Percentiles rank a stretch among this genome's conserved stretches.
These are phyloP conservation scores for Psidium guajava DNA, from an alignment of 345 rosid genomes.

Conservation along the genomic window DNA sequence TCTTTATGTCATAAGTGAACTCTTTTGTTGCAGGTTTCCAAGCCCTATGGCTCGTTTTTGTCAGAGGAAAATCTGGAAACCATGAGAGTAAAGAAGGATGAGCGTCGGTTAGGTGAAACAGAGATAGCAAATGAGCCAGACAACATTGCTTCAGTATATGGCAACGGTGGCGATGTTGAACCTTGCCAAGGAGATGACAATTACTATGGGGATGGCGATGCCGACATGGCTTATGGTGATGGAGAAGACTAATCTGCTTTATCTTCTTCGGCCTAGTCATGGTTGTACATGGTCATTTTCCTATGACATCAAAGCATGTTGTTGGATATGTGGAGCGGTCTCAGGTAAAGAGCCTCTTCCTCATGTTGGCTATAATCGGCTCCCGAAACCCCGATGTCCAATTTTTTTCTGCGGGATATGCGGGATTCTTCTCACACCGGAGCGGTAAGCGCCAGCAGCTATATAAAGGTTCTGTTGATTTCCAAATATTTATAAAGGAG, in stretches of 20 bases:
- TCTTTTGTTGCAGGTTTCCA: slow-evolving; percentile 47
- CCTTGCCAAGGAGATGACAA: slow-evolving; percentile 40
- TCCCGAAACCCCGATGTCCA: background rate
- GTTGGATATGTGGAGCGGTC: background rate
- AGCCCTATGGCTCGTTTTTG: slow-evolving; percentile 58
- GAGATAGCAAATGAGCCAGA: slow-evolving; percentile 14
- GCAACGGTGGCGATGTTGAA: slow-evolving; percentile 19
- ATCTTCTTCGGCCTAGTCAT: background rate
- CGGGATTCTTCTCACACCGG: background rate
- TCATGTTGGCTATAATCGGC: background rate
- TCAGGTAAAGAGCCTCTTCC: background rate
- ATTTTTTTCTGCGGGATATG: background rate
- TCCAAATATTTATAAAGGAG: background rate
- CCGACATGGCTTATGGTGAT: slow-evolving; percentile 5
- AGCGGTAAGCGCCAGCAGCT: background rate
- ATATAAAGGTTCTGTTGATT: background rate
- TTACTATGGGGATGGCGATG: slow-evolving; percentile 24
- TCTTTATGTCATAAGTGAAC: background rate
- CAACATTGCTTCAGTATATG: slow-evolving; percentile 7
- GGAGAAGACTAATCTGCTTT: slow-evolving; percentile 13
- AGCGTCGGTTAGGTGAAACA: slow-evolving; percentile 1
- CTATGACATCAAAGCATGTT: background rate
- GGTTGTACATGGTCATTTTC: background rate
- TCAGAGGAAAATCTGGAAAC: slow-evolving; percentile 45
- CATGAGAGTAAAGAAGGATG: slow-evolving; percentile 16